Evolutionary conservation across 202 grass and related monocot species (phyloP).

Genomic region (Saccharum hybrid): DNA sequence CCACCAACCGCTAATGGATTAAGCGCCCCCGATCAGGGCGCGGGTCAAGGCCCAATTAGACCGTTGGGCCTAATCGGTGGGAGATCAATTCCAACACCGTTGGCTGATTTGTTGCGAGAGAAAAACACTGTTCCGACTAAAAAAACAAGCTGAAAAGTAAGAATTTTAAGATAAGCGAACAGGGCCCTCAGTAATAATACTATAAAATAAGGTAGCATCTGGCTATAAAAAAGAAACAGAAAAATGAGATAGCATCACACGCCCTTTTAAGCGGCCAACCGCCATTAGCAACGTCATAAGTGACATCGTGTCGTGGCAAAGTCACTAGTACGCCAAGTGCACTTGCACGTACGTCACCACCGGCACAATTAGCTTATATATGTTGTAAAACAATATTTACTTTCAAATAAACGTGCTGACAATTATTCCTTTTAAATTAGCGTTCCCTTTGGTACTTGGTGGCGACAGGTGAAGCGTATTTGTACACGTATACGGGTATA

Average conservation of each 20-base stretch:
- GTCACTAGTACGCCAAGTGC: background rate
- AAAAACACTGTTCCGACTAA: too few species aligned
- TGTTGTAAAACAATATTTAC: background rate
- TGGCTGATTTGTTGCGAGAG: too few species aligned
- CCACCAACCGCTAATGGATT: too few species aligned
- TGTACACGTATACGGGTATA: background rate
- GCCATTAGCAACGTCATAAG: background rate
- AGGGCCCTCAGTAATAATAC: background rate
- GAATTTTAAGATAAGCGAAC: too few species aligned
- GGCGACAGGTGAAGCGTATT: too few species aligned
- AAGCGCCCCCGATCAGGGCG: too few species aligned
- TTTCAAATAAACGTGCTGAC: background rate
- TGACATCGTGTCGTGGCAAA: background rate
- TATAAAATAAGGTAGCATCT: background rate
- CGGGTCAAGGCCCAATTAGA: too few species aligned
- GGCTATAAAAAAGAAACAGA: background rate
- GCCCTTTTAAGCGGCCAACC: background rate
- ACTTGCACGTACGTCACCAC: background rate
- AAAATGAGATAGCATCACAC: background rate
- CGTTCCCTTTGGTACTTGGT: too few species aligned
- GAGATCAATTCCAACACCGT: too few species aligned
- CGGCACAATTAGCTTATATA: background rate
- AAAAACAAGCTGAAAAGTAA: too few species aligned
- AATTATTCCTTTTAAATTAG: background rate
- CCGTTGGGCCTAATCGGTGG: too few species aligned